These are phyloP conservation scores for Talaromyces sp. DNA, from an alignment of 2,329 filamentous ascomycete genomes.

Conservation along the genomic window DNA sequence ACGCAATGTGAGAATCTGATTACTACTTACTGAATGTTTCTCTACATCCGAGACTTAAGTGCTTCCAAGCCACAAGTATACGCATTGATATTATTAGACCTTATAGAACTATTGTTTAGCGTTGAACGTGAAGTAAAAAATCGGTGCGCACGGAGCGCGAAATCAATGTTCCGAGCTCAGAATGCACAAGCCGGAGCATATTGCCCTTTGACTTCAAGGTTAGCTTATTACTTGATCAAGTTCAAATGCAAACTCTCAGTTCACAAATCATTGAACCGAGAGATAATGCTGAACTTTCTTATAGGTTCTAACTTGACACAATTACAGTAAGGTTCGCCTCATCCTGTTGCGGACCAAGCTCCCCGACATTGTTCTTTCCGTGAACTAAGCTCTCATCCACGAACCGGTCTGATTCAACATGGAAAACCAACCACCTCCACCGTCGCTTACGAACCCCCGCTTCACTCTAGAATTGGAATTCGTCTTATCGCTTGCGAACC, in stretches of 20 bases:
- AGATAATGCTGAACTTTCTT: background rate
- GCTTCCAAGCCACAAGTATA: background rate
- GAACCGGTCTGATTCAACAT: background rate
- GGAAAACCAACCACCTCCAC: slow-evolving; percentile 28
- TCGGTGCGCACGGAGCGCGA: slow-evolving; percentile 7
- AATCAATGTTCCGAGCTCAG: slow-evolving; percentile 10
- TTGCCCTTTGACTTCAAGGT: background rate
- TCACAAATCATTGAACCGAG: background rate
- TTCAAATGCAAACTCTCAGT: background rate
- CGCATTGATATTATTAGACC: background rate
- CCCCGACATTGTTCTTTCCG: background rate
- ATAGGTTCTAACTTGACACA: background rate
- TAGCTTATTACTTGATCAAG: background rate
- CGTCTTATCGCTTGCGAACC: slow-evolving; percentile 49
- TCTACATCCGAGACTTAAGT: background rate
- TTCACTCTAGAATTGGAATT: slow-evolving; percentile 52
- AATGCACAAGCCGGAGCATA: background rate
- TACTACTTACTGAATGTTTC: background rate
- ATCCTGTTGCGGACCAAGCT: background rate
- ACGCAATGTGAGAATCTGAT: background rate
- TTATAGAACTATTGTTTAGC: background rate
- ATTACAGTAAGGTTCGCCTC: background rate
- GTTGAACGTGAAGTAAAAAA: background rate
- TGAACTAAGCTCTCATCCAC: background rate
- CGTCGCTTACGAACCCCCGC: slow-evolving; percentile 42